These are phyloP conservation scores for Podaxis pistillaris DNA, from an alignment of 768 basidiomycete species.

Conservation along the genomic window DNA sequence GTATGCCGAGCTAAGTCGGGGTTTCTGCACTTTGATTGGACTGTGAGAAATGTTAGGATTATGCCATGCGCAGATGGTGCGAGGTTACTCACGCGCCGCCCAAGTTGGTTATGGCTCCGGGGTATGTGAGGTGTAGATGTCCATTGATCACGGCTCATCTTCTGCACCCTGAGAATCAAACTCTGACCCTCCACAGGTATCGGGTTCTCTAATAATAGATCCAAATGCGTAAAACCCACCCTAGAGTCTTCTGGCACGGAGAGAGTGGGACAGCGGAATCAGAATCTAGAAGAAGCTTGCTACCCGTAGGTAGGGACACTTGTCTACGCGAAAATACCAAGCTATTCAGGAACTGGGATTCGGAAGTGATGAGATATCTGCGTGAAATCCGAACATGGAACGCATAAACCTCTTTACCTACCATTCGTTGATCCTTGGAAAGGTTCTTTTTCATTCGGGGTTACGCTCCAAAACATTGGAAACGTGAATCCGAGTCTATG, in stretches of 20 bases:
- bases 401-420: conserved; percentile 1
- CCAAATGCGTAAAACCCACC: neutral
- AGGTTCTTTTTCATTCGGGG: conserved; percentile 11
- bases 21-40: neutral
- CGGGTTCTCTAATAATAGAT: neutral
- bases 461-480: conserved; percentile 5
- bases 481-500: neutral
- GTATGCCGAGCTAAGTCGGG: neutral
- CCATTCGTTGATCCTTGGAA: neutral
- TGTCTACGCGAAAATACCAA: neutral
- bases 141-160: neutral
- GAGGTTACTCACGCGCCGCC: conserved; percentile 3
- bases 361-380: conserved; percentile 7
- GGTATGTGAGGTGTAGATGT: neutral
- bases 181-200: neutral
- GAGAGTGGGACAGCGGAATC: neutral
- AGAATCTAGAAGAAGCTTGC: neutral
- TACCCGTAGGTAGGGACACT: conserved; percentile 7
- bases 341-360: conserved; percentile 11
- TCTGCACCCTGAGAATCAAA: neutral
- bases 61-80: neutral
- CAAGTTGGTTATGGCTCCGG: neutral
- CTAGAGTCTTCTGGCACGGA: neutral
- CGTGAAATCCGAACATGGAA: conserved; percentile 10
- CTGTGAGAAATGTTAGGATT: conserved; percentile 6